Evolutionary conservation across 176 grass and related monocot genomes (phyloP), one percentile per base, ranked within the genome.

Genomic region (Pontederia paniculata): DNA sequence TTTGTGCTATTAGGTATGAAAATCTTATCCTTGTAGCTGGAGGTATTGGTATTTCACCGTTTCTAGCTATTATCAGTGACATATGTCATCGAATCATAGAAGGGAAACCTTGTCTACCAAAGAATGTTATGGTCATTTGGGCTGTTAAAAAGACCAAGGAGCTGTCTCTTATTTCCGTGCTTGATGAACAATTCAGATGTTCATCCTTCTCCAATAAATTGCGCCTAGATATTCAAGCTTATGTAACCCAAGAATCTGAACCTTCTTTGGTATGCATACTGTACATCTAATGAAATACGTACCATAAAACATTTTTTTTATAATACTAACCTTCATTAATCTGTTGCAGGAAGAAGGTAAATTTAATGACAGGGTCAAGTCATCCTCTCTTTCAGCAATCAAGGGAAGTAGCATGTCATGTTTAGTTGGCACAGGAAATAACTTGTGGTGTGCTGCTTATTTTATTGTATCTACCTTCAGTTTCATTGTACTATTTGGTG

Each of bases 21-120:
- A 97, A 97, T 79, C 93, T 97, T 71, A 84, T 97, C 59, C 67
- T 97, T 42, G 93, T 97, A 54, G 93, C 93, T 37, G 93, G 93
- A 59, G 93, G 93, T 55, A 97, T 97, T 21, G 93, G 93, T 11
- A 81, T 97, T 54, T 88, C 86, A 2, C 86, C 93, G 1, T 97
- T 97, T 57, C 37, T 97, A 46, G 93, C 93, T 12, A 84, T 97
- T 42, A 59, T 97, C 69, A 97, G 86, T 9, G 93, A 97, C 57
- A 90, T 97, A 42, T 73, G 86, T 68, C 86, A 81, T 50, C 84
- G 93, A 50, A 70, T 88, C 46, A 80, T 70, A 21, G 74, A 90
- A 65, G 74, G 74, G 3, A 82, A 84, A 45, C 71, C 62, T 42
- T 90, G 93, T 54, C 67, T 78, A 50, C 93, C 86, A 37, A 89